Conservation (phyloP, 371 early-diverging fungal species). For the Mucor racemosus region DNA sequence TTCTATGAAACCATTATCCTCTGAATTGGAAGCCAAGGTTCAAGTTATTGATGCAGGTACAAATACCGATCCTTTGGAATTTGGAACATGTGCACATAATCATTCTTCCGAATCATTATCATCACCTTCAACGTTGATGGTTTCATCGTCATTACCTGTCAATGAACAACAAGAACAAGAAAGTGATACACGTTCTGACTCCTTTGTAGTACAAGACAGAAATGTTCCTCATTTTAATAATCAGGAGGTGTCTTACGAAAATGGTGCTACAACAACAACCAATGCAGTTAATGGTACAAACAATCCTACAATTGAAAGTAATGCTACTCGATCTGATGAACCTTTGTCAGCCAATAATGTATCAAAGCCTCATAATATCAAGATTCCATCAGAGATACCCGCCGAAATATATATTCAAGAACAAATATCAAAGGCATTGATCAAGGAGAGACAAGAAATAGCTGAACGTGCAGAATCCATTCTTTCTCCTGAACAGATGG, state of each 20-base stretch:
- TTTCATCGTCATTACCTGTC: not conserved
- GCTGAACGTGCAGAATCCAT: slow-evolving; percentile 18
- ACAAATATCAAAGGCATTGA: slow-evolving; percentile 11
- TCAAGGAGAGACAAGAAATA: slow-evolving; percentile 20
- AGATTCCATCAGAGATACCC: not conserved
- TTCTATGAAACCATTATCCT: slow-evolving; percentile 32
- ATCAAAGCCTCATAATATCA: not conserved
- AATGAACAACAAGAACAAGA: not conserved
- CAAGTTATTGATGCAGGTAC: slow-evolving; percentile 26
- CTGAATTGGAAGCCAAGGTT: slow-evolving; percentile 26
- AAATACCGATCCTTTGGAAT: slow-evolving; percentile 28
- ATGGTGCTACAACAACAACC: not conserved
- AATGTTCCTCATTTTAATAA: not conserved
- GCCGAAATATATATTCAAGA: slow-evolving; percentile 8
- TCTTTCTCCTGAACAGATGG: slow-evolving; percentile 24
- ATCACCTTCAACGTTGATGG: slow-evolving; percentile 1
- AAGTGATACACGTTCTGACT: slow-evolving; percentile 11
- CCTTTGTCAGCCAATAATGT: not conserved
- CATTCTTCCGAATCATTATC: not conserved
- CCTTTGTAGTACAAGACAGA: slow-evolving; percentile 9
- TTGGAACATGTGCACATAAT: not conserved
- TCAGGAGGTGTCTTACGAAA: not conserved
- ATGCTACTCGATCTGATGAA: not conserved
- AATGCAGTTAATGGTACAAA: not conserved
- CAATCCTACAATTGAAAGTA: not conserved